These are phyloP conservation scores for Myxozyma neglecta DNA, from an alignment of 805 yeast species.

Conservation along the genomic window DNA sequence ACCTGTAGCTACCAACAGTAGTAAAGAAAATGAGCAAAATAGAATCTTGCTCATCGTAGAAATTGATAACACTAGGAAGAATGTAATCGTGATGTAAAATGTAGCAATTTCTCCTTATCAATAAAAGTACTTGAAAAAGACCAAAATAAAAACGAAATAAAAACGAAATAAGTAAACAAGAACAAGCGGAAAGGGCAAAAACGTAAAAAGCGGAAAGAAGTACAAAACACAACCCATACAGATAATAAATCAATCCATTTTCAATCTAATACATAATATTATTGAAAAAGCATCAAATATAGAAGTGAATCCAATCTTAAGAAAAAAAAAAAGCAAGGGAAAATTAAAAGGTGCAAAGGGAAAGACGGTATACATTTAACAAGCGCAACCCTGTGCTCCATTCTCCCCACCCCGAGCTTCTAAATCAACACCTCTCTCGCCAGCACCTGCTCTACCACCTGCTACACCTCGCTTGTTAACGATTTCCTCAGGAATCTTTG, in stretches of 20 bases:
- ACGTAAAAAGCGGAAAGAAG: too few species aligned
- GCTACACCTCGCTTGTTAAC: constrained; percentile 31
- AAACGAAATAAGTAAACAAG: too few species aligned
- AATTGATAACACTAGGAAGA: too few species aligned
- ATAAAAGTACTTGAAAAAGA: too few species aligned
- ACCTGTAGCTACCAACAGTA: too few species aligned
- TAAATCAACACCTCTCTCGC: constrained; percentile 30
- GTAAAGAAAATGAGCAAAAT: too few species aligned
- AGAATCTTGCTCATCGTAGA: too few species aligned
- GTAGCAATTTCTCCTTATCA: too few species aligned
- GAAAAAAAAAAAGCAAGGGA: neutral
- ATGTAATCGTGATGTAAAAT: too few species aligned
- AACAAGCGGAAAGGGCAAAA: too few species aligned
- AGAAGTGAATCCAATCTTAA: neutral
- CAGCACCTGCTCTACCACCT: constrained; percentile 28
- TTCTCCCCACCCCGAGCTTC: constrained; percentile 23
- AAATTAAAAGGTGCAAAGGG: neutral
- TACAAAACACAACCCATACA: neutral
- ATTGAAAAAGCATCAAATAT: neutral
- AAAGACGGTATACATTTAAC: constrained; percentile 5
- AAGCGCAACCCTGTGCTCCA: constrained; percentile 29
- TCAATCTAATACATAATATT: neutral
- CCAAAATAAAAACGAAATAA: too few species aligned
- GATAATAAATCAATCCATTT: neutral
- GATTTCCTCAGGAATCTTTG: constrained; percentile 66